phyloP scores from a whole-genome alignment of 1,139 yeast genomes.

The Torulaspora globosa region DNA sequence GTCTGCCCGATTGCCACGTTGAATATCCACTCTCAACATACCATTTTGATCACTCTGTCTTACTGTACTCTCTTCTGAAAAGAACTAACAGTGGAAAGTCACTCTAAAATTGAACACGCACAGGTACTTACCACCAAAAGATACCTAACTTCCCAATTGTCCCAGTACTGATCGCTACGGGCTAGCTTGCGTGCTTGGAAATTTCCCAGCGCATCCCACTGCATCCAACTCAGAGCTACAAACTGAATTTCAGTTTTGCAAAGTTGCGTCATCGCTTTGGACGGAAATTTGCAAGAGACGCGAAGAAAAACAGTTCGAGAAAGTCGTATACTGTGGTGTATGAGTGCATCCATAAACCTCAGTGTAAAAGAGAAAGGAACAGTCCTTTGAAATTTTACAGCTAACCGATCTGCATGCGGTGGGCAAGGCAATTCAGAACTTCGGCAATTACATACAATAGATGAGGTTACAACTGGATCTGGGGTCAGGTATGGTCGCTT shows the following conservation, averaged over 20 bases:
- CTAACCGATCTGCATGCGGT: neutral
- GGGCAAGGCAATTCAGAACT: no score
- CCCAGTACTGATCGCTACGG: neutral
- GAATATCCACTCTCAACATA: conserved; percentile 8
- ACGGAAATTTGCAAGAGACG: neutral
- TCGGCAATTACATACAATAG: conserved; percentile 1
- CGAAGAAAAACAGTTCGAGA: neutral
- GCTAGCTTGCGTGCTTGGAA: neutral
- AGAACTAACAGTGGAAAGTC: neutral
- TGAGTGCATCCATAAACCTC: neutral
- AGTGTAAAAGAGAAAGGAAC: neutral
- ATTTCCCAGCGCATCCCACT: neutral
- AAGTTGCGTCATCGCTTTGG: conserved; percentile 3
- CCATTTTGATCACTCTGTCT: conserved; percentile 20
- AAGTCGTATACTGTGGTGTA: neutral
- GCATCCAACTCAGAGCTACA: neutral
- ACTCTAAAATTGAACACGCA: neutral
- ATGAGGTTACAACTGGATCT: conserved; percentile 2
- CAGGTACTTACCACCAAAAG: neutral
- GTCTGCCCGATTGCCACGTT: neutral
- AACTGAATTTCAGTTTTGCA: neutral
- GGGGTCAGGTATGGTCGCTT: no score
- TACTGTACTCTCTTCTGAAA: conserved; percentile 14
- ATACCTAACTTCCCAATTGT: neutral
- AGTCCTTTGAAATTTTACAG: neutral